Base-by-base conservation (phyloP, 192 early-diverging fungal species). In the Tieghemiomyces parasiticus region DNA sequence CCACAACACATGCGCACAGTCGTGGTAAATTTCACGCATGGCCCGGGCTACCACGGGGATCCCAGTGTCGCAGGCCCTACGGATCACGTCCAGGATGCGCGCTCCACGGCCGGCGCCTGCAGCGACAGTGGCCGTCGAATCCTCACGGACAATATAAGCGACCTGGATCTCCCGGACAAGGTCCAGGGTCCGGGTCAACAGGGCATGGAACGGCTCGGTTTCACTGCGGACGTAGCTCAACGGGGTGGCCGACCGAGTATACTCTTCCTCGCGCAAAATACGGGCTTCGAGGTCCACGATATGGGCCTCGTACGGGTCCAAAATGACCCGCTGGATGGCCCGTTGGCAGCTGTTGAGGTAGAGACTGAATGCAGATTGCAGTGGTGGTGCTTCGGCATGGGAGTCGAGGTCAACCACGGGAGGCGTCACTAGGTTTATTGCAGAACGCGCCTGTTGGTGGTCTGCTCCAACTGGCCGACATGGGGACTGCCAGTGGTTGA, bases 191-290 rank as follows among this genome's bases (percentile, higher is more conserved):
- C 14, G 2, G 30, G 30, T 16, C 9, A 56, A 56, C 10, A 35
- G 54, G 1, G 24, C 20, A 16, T 31, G 20, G 29, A n/a, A 56
- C 16, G 54, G 54, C 14, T 34, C 31, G 29, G 29, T 22, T 29
- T 56, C 24, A 31, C 54, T 56, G 34, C 32, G 54, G 19, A 56
- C 24, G 24, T 35, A 56, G 31, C 31, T 56, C 31, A 56, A 24
- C 2, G 54, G 54, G 54, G 54, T 56, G 54, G 54, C 54, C 19
- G 54, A 35, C 9, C 54, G 54, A 20, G 29, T 3, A 20, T 35
- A 56, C 31, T 33, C 31, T n/a, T 56, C 54, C 32, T 56, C 54
- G 16, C 54, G 31, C 28, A 56, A 14, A 16, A 56, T 56, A 3
- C 32, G 30, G 19, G 20, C 24, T 20, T 56, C 54, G 19, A 56